phyloP scores from a whole-genome alignment of 176 grass and related monocot species.

The Rhynchospora pubera region DNA sequence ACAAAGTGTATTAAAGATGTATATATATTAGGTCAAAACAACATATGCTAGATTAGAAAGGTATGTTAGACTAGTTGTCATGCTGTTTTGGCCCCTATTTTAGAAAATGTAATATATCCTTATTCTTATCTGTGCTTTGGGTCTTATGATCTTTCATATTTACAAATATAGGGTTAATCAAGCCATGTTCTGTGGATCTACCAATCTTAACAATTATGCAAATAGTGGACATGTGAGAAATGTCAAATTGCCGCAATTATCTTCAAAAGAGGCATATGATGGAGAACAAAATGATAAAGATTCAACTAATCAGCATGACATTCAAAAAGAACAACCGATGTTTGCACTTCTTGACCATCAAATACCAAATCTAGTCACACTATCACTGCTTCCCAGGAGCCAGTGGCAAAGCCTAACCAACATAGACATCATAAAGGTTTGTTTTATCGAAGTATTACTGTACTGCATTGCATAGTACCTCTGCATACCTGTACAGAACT shows the following conservation, averaged over 20 bases:
- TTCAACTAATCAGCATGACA: slow-evolving; percentile 33
- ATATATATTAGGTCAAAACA: background rate
- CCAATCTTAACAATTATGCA: slow-evolving; percentile 56
- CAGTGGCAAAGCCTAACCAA: slow-evolving; percentile 97
- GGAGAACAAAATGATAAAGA: slow-evolving; percentile 34
- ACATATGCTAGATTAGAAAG: background rate
- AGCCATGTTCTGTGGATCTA: slow-evolving; percentile 59
- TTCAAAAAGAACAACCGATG: slow-evolving; percentile 22
- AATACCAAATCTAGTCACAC: slow-evolving; percentile 87
- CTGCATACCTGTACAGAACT: background rate
- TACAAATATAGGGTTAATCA: slow-evolving; percentile 72
- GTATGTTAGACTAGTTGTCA: background rate
- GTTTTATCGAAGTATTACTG: slow-evolving; percentile 13
- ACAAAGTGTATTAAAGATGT: background rate
- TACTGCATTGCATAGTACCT: slow-evolving; percentile 12
- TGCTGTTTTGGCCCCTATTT: slow-evolving; percentile 10
- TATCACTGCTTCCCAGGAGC: slow-evolving; percentile 92
- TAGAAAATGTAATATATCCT: slow-evolving; percentile 1
- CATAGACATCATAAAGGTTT: slow-evolving; percentile 97
- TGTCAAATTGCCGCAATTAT: slow-evolving; percentile 60
- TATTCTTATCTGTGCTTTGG: slow-evolving; percentile 27
- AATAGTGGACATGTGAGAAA: slow-evolving; percentile 58
- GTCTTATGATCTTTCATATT: slow-evolving; percentile 13
- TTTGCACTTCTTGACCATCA: slow-evolving; percentile 46
- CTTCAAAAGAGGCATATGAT: slow-evolving; percentile 37